These are phyloP conservation scores for Neurospora sp. DNA, from an alignment of 495 filamentous ascomycete genomes.

Conservation along the genomic window DNA sequence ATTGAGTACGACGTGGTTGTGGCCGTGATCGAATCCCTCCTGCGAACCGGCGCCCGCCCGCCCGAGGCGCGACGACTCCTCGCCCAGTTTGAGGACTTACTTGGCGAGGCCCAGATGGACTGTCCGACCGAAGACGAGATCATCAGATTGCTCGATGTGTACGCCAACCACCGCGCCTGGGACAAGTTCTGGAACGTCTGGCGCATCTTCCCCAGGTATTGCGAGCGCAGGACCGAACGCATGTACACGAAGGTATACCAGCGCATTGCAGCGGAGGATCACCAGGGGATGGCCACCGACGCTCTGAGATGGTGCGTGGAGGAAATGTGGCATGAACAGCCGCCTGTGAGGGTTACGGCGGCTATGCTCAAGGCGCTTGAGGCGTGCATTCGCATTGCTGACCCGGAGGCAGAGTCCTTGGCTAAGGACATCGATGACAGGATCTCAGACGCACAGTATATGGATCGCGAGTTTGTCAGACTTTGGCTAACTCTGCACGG, in stretches of 20 bases:
- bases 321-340: conserved; percentile 51
- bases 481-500: not conserved
- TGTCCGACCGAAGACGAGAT: conserved; percentile 39
- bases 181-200: conserved; percentile 52
- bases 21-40: conserved; percentile 26
- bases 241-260: conserved; percentile 51
- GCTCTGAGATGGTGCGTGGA: conserved; percentile 41
- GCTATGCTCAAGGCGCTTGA: conserved; percentile 30
- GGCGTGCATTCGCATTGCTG: conserved; percentile 43
- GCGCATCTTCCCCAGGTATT: conserved; percentile 42
- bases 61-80: conserved; percentile 9
- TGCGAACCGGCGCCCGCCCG: not conserved
- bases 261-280: conserved; percentile 36
- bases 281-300: conserved; percentile 36
- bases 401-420: conserved; percentile 31
- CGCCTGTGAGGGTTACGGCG: conserved; percentile 37
- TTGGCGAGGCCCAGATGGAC: conserved; percentile 23
- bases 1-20: conserved; percentile 30
- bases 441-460: not conserved
- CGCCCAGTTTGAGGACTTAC: conserved; percentile 16
- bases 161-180: conserved; percentile 35
- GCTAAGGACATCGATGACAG: not conserved
- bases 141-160: conserved; percentile 37
- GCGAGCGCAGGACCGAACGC: conserved; percentile 36
- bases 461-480: conserved; percentile 3